phyloP scores from a whole-genome alignment of 2,329 filamentous ascomycete genomes.

The Neofusicoccum ribis region DNA sequence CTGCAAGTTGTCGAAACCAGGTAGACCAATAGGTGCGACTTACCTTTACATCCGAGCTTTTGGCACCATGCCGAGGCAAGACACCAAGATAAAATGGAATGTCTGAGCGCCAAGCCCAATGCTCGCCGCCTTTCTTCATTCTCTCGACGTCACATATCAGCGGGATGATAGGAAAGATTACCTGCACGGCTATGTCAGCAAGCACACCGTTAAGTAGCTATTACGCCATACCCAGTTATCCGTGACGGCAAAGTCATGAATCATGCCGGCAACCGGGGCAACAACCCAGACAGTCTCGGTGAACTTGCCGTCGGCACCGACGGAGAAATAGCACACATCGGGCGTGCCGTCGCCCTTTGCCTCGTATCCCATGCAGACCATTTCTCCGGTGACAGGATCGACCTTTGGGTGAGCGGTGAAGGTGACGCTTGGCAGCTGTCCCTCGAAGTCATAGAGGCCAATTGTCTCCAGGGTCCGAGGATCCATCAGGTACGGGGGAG shows the following conservation, averaged over 20 bases:
- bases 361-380: slow-evolving; percentile 32
- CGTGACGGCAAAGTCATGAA: slow-evolving; percentile 46
- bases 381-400: slow-evolving; percentile 22
- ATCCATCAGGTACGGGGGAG: slow-evolving; percentile 24
- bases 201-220: too few species aligned
- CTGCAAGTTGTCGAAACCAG: too few species aligned
- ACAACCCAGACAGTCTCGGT: slow-evolving; percentile 37
- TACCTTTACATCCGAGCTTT: slow-evolving; percentile 19
- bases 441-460: slow-evolving; percentile 20
- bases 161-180: slow-evolving; percentile 41
- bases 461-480: slow-evolving; percentile 18
- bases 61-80: slow-evolving; percentile 25
- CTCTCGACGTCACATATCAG: slow-evolving; percentile 38
- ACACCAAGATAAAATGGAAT: slow-evolving; percentile 33
- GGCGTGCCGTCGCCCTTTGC: slow-evolving; percentile 43
- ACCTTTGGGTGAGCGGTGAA: slow-evolving; percentile 28
- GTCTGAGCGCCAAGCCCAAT: slow-evolving; percentile 42
- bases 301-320: slow-evolving; percentile 33
- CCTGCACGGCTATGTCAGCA: slow-evolving; percentile 24
- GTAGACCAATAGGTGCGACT: not conserved
- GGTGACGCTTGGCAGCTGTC: slow-evolving; percentile 21
- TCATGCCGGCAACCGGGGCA: slow-evolving; percentile 40
- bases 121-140: slow-evolving; percentile 41
- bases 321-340: slow-evolving; percentile 40
- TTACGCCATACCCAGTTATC: slow-evolving; percentile 34